Percentiles rank a stretch among this genome's conserved stretches.
Evolutionary conservation across 139 green algal genomes (phyloP).

Genomic region (Spirogloea muscicola): DNA sequence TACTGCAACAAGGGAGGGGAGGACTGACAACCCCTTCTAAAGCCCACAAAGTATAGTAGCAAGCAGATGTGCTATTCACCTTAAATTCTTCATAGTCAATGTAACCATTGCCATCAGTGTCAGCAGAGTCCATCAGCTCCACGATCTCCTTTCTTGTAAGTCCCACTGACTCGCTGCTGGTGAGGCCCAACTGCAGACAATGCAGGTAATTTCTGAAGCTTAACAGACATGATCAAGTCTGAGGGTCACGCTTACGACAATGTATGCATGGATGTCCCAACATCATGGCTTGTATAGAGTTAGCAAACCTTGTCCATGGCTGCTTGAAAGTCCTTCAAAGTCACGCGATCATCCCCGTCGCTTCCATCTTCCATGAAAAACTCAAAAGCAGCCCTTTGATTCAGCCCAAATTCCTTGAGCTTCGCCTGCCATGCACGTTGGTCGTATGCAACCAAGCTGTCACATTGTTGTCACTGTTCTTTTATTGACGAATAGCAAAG

Average conservation of each 20-base stretch:
- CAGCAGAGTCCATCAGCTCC: constrained; percentile 67
- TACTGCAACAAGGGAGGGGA: background rate
- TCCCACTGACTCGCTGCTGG: constrained; percentile 13
- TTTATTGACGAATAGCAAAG: too few relatives aligned
- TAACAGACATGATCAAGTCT: too few relatives aligned
- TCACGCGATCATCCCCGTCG: constrained; percentile 5
- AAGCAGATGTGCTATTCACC: background rate
- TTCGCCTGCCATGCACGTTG: too few relatives aligned
- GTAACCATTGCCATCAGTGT: constrained; percentile 48
- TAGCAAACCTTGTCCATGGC: constrained; percentile 38
- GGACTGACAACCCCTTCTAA: background rate
- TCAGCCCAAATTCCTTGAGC: constrained; percentile 14
- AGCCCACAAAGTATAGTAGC: background rate
- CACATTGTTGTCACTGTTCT: too few relatives aligned
- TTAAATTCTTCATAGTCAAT: constrained; percentile 85
- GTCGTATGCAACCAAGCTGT: too few relatives aligned
- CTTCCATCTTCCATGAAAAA: constrained; percentile 8
- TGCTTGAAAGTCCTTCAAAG: constrained; percentile 2
- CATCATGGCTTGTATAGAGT: too few relatives aligned
- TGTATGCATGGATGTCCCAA: too few relatives aligned
- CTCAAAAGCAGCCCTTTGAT: constrained; percentile 10
- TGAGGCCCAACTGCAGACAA: constrained; percentile 33
- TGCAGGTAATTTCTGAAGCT: too few relatives aligned
- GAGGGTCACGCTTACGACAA: too few relatives aligned
- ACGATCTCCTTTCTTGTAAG: constrained; percentile 57